A percentile compares a stretch with the other conserved stretches of the same genome.
These are phyloP conservation scores for Ustulina deusta DNA, from an alignment of 2,329 filamentous ascomycete genomes.

Conservation along the genomic window DNA sequence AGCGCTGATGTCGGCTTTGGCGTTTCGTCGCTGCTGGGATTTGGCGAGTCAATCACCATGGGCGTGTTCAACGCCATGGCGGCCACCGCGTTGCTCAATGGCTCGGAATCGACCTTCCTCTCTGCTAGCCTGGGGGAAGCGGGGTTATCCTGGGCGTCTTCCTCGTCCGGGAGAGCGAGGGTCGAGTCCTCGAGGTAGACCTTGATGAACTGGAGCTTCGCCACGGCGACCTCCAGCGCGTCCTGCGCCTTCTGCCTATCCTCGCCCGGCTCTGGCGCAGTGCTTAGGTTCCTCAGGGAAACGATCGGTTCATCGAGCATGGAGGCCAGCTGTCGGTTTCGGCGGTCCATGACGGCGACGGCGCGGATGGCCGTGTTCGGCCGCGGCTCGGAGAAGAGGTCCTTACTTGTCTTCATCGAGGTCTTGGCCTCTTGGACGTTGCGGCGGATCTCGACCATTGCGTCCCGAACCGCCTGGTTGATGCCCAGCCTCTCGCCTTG, in stretches of 20 bases:
- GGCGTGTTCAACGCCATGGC: slow-evolving; percentile 46
- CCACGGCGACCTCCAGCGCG: slow-evolving; percentile 68
- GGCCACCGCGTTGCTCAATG: slow-evolving; percentile 46
- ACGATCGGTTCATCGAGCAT: slow-evolving; percentile 76
- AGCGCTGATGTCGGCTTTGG: slow-evolving; percentile 14
- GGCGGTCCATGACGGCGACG: slow-evolving; percentile 67
- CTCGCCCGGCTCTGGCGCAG: slow-evolving; percentile 54
- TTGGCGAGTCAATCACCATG: slow-evolving; percentile 38
- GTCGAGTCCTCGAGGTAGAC: slow-evolving; percentile 70
- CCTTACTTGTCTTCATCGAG: slow-evolving; percentile 54
- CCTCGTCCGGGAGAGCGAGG: slow-evolving; percentile 60
- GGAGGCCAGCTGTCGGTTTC: slow-evolving; percentile 74
- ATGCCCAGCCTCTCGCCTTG: slow-evolving; percentile 81
- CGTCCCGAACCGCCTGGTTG: slow-evolving; percentile 83
- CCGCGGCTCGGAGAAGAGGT: slow-evolving; percentile 52
- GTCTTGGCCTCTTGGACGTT: slow-evolving; percentile 74
- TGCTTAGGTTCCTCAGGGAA: slow-evolving; percentile 71
- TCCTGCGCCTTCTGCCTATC: slow-evolving; percentile 64
- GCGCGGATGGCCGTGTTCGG: slow-evolving; percentile 51
- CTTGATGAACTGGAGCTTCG: slow-evolving; percentile 75
- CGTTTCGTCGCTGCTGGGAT: slow-evolving; percentile 23
- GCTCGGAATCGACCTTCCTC: slow-evolving; percentile 38
- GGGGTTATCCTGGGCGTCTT: slow-evolving; percentile 42
- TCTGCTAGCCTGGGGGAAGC: slow-evolving; percentile 30
- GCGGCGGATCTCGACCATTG: slow-evolving; percentile 81